phyloP scores from a whole-genome alignment of 768 basidiomycete genomes.

The Lanmaoa rubissima region DNA sequence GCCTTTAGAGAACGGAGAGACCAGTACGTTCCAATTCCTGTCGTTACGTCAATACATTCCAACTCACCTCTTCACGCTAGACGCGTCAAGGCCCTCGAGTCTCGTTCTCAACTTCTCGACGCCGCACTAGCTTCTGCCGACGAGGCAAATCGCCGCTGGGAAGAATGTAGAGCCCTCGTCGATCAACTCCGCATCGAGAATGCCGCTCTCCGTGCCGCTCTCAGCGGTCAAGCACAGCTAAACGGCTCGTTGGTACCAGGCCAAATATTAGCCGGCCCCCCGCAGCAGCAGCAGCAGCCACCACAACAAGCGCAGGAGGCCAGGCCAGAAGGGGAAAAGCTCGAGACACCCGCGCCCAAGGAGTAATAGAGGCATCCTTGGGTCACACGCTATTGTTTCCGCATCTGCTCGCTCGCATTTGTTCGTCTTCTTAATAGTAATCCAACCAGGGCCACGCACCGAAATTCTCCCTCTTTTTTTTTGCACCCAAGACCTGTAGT shows the following conservation, averaged over 20 bases:
- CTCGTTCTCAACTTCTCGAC: conserved; percentile 80
- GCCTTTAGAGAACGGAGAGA: conserved; percentile 90
- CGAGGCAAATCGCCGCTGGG: conserved; percentile 87
- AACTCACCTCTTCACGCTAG: conserved; percentile 38
- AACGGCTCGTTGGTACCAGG: conserved; percentile 29
- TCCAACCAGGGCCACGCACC: conserved; percentile 13
- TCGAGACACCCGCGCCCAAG: conserved; percentile 24
- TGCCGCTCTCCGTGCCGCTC: conserved; percentile 68
- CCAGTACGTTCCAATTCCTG: conserved; percentile 50
- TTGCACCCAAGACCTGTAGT: conserved; percentile 10
- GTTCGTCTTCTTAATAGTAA: conserved; percentile 7
- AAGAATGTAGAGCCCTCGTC: conserved; percentile 86
- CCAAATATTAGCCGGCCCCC: conserved; percentile 25
- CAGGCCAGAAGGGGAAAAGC: conserved; percentile 28
- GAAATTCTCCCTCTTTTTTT: not conserved
- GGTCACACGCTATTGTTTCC: not conserved
- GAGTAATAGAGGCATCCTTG: conserved; percentile 12
- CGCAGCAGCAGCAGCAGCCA: conserved; percentile 24
- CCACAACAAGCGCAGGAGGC: conserved; percentile 22
- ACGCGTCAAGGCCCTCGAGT: conserved; percentile 85
- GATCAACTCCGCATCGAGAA: conserved; percentile 87
- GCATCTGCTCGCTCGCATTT: conserved; percentile 1
- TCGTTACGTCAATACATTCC: not conserved
- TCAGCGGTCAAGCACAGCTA: conserved; percentile 43
- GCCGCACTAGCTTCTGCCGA: conserved; percentile 84